These are phyloP conservation scores for Fusarium illudens DNA, from an alignment of 2,329 filamentous ascomycete genomes.

Conservation along the genomic window DNA sequence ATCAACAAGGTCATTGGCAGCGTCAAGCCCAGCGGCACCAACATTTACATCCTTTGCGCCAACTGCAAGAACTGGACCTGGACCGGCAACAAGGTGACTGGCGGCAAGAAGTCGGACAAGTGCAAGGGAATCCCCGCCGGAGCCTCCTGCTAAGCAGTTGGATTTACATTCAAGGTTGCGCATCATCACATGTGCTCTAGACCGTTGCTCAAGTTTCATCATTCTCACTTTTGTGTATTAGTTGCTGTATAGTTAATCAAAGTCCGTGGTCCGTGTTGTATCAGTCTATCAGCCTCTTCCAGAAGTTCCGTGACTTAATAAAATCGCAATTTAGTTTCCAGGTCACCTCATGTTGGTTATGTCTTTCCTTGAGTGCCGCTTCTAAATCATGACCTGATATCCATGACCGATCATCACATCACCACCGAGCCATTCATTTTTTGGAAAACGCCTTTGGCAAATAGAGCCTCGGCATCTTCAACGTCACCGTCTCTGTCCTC, in stretches of 20 bases:
- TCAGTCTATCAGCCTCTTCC: too few species aligned
- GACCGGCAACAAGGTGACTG: conserved; percentile 58
- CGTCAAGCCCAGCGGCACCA: conserved; percentile 50
- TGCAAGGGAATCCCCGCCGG: conserved; percentile 42
- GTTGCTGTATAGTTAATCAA: neutral
- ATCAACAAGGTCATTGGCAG: conserved; percentile 55
- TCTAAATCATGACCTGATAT: too few species aligned
- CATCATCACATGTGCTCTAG: neutral
- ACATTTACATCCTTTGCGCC: conserved; percentile 64
- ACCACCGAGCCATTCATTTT: neutral
- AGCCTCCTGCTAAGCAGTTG: conserved; percentile 32
- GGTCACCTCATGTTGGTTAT: too few species aligned
- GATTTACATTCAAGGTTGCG: neutral
- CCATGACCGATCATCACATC: too few species aligned
- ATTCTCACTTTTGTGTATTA: neutral
- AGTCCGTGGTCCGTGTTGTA: neutral
- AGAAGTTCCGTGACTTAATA: too few species aligned
- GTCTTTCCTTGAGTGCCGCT: too few species aligned
- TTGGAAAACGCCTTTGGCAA: neutral
- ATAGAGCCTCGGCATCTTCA: neutral
- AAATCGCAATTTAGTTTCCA: too few species aligned
- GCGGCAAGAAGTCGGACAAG: conserved; percentile 53
- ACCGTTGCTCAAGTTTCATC: neutral
- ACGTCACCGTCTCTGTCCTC: neutral
- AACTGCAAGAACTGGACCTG: conserved; percentile 62